A percentile compares a stretch with the other conserved stretches of the same genome.
Evolutionary conservation across 1,284 basidiomycete genomes (phyloP).

Genomic region (Tilletiaria anomala): DNA sequence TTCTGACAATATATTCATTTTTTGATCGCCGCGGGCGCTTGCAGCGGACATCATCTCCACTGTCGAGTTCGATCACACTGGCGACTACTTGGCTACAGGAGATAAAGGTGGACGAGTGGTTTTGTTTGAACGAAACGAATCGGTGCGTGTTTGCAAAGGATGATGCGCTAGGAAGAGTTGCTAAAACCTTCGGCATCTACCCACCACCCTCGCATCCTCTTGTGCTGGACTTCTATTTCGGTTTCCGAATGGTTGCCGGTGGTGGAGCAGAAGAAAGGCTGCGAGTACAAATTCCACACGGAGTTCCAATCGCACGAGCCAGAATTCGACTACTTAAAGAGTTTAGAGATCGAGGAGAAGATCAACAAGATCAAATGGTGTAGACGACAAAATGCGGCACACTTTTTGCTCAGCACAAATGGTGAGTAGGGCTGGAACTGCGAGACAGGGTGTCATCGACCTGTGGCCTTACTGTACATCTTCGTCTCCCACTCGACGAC

Average conservation of each 20-base stretch:
- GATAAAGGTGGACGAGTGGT: constrained; percentile 97
- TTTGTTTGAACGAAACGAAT: constrained; percentile 94
- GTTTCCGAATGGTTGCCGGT: no score
- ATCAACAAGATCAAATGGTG: constrained; percentile 99
- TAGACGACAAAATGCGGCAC: constrained; percentile 89
- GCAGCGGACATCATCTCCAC: constrained; percentile 67
- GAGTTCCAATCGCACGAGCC: constrained; percentile 99
- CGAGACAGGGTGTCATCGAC: neutral
- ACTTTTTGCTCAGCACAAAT: constrained; percentile 93
- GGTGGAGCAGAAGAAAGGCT: constrained; percentile 70
- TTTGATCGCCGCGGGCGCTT: no score
- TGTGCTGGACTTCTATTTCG: no score
- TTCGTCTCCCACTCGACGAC: neutral
- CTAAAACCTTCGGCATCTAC: no score
- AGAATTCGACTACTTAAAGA: constrained; percentile 99
- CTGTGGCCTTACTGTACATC: neutral
- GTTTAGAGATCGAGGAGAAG: constrained; percentile 99
- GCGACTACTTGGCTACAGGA: constrained; percentile 96
- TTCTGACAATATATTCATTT: no score
- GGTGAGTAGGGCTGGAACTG: constrained; percentile 25
- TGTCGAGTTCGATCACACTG: constrained; percentile 98
- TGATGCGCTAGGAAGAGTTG: no score
- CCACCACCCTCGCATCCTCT: no score
- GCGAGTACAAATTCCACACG: constrained; percentile 99
- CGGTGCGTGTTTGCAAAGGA: no score